phyloP scores from a whole-genome alignment of 257 asterid genomes.

The Lantana camara region DNA sequence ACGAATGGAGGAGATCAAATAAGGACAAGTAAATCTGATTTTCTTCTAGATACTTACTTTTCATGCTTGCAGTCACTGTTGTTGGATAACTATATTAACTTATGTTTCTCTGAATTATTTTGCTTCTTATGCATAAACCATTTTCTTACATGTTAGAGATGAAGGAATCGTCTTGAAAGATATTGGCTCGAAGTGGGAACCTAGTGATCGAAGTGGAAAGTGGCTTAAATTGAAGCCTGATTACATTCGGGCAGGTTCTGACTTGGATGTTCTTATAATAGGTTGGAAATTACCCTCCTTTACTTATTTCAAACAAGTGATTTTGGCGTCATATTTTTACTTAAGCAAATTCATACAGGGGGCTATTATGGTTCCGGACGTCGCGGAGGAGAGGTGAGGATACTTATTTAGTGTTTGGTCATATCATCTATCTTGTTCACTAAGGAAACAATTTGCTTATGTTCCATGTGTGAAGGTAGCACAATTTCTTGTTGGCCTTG shows the following conservation, averaged over 20 bases:
- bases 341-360: constrained; percentile 52
- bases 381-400: constrained; percentile 92
- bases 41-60: constrained; percentile 8
- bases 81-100: constrained; percentile 26
- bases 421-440: constrained; percentile 24
- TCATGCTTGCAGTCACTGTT: constrained; percentile 1
- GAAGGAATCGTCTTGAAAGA: constrained; percentile 94
- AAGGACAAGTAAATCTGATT: neutral
- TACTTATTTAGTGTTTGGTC: constrained; percentile 27
- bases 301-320: constrained; percentile 19
- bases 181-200: constrained; percentile 96
- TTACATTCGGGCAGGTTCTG: constrained; percentile 88
- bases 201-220: constrained; percentile 96
- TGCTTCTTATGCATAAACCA: constrained; percentile 26
- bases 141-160: constrained; percentile 55
- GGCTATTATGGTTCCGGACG: constrained; percentile 99
- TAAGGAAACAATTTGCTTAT: constrained; percentile 12
- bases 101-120: constrained; percentile 25
- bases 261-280: constrained; percentile 86
- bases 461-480: constrained; percentile 62
- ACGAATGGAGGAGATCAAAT: neutral
- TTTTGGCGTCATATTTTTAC: constrained; percentile 24
- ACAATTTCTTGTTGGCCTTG: constrained; percentile 91
- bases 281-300: constrained; percentile 51
- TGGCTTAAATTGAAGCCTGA: constrained; percentile 98